Conservation (phyloP, 352 stramenopile genomes). For the Pythium monospermum region DNA sequence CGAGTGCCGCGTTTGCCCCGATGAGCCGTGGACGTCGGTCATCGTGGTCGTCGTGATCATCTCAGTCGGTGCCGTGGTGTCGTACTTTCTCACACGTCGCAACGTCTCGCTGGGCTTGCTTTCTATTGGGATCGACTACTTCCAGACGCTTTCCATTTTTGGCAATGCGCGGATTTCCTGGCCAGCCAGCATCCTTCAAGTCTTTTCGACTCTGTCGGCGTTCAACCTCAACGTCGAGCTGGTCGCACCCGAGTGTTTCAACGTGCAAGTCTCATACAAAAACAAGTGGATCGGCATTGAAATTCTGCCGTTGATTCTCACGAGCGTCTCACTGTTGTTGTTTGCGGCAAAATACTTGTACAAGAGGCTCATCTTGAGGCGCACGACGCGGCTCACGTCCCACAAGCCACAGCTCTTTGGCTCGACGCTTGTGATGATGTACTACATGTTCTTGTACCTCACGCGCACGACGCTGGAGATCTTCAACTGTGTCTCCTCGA, state of each 20-base stretch:
- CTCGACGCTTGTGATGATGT: slow-evolving; percentile 77
- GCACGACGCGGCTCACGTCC: slow-evolving; percentile 48
- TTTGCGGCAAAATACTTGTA: slow-evolving; percentile 53
- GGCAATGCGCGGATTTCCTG: slow-evolving; percentile 62
- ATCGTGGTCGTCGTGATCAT: slow-evolving; percentile 48
- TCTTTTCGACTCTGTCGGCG: slow-evolving; percentile 64
- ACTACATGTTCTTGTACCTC: slow-evolving; percentile 77
- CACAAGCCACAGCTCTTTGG: slow-evolving; percentile 67
- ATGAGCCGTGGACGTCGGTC: slow-evolving; percentile 50
- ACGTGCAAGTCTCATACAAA: slow-evolving; percentile 61
- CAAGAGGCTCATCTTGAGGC: slow-evolving; percentile 49
- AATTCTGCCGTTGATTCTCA: slow-evolving; percentile 46
- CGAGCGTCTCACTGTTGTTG: slow-evolving; percentile 31
- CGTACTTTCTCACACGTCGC: slow-evolving; percentile 49
- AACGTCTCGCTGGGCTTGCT: slow-evolving; percentile 67
- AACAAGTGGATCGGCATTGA: slow-evolving; percentile 73
- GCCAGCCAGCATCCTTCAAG: slow-evolving; percentile 47
- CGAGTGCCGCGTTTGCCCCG: slow-evolving; percentile 50
- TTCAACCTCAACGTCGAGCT: slow-evolving; percentile 87
- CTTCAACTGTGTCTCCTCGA: slow-evolving; percentile 71
- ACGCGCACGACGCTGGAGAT: slow-evolving; percentile 68
- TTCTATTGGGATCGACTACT: slow-evolving; percentile 82
- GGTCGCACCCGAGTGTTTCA: slow-evolving; percentile 74
- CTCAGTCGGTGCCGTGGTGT: slow-evolving; percentile 39
- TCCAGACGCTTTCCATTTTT: slow-evolving; percentile 84